A percentile compares a stretch with the other conserved stretches of the same genome.
Evolutionary conservation across 768 basidiomycete species (phyloP).

Genomic region (Lactifluus rugatus): DNA sequence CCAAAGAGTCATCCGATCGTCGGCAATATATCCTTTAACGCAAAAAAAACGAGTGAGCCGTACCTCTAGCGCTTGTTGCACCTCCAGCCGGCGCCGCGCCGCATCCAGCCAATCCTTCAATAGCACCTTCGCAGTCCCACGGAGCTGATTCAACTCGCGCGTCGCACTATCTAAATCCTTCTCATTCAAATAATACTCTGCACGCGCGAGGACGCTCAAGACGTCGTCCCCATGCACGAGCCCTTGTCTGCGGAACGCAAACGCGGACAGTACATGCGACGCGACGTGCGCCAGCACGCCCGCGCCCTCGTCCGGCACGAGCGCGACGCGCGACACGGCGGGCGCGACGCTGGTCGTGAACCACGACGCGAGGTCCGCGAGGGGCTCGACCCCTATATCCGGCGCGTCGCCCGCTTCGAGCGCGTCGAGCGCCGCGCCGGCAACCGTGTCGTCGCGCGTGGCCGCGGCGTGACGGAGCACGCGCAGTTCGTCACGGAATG

Average conservation of each 20-base stretch:
- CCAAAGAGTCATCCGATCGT: conserved; percentile 13
- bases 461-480: conserved; percentile 66
- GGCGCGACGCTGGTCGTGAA: conserved; percentile 78
- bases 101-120: conserved; percentile 86
- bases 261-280: conserved; percentile 61
- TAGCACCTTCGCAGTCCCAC: conserved; percentile 66
- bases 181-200: conserved; percentile 82
- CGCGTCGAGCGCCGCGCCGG: conserved; percentile 54
- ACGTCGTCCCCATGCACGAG: conserved; percentile 76
- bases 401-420: conserved; percentile 65
- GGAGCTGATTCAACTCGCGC: conserved; percentile 84
- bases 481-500: conserved; percentile 86
- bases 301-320: conserved; percentile 86
- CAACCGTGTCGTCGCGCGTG: conserved; percentile 61
- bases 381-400: conserved; percentile 76
- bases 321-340: conserved; percentile 75
- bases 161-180: conserved; percentile 88
- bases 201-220: conserved; percentile 75
- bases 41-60: neutral
- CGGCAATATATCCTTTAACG: neutral
- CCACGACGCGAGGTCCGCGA: conserved; percentile 87
- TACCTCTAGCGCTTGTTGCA: conserved; percentile 86
- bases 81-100: conserved; percentile 79
- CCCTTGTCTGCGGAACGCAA: conserved; percentile 75
- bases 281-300: conserved; percentile 82